Conservation (phyloP, 2,329 filamentous ascomycete genomes). For the Alternaria sp. region DNA sequence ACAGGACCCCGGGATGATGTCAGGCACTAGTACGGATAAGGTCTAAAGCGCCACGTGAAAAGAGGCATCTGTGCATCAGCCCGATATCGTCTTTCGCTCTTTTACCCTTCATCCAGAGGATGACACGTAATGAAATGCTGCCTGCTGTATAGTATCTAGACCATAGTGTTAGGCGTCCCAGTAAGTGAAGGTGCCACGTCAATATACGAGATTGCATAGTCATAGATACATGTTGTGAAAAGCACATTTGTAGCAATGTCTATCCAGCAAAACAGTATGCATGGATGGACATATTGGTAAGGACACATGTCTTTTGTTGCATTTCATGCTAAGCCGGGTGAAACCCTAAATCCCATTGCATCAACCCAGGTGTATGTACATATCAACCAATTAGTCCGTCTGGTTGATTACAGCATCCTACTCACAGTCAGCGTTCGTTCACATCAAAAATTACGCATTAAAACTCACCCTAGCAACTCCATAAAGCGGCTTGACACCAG, state of each 20-base stretch:
- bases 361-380: too few species aligned
- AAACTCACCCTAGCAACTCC: conserved; percentile 68
- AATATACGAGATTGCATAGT: background rate
- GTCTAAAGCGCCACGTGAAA: background rate
- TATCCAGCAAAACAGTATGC: background rate
- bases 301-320: background rate
- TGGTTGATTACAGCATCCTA: conserved; percentile 31
- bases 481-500: conserved; percentile 78
- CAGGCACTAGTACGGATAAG: conserved; percentile 1
- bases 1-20: conserved; percentile 8
- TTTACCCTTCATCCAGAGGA: background rate
- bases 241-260: background rate
- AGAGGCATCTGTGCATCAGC: background rate
- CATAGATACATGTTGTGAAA: background rate
- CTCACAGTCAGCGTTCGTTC: conserved; percentile 8
- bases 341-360: background rate
- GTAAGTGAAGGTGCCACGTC: background rate
- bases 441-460: background rate
- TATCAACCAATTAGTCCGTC: conserved; percentile 4
- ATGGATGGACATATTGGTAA: background rate
- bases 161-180: too few species aligned
- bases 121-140: background rate
- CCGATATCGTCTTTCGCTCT: background rate
- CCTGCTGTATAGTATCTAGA: background rate
- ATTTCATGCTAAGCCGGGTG: background rate